Conservation (phyloP, 2,329 filamentous ascomycete genomes). For the Fusarium papillatum region DNA sequence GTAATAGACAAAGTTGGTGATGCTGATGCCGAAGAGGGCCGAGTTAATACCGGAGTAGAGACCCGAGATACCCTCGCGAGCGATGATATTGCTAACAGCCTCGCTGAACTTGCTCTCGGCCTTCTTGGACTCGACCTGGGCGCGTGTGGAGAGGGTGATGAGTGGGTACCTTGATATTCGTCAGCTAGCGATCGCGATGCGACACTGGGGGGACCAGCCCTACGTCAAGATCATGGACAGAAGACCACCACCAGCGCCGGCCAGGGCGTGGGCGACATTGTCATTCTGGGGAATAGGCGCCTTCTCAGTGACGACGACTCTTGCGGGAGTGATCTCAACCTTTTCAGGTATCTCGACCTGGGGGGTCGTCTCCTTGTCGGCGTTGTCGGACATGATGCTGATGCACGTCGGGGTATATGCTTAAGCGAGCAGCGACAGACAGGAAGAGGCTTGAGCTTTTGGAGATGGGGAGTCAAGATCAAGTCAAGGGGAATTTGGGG, state of each 20-base stretch:
- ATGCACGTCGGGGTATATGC: conserved; percentile 13
- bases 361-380: conserved; percentile 35
- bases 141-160: conserved; percentile 96
- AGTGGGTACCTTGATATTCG: conserved; percentile 81
- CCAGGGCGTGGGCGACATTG: conserved; percentile 96
- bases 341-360: conserved; percentile 36
- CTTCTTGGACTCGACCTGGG: conserved; percentile 97
- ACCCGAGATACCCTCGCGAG: conserved; percentile 89
- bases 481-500: conserved; percentile 16
- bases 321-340: conserved; percentile 34
- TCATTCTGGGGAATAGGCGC: conserved; percentile 87
- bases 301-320: conserved; percentile 56
- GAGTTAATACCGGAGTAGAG: conserved; percentile 95
- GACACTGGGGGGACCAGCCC: conserved; percentile 37
- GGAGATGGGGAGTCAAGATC: too few species aligned
- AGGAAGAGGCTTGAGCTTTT: conserved; percentile 7
- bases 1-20: conserved; percentile 99
- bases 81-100: conserved; percentile 87
- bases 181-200: conserved; percentile 25
- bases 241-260: conserved; percentile 92
- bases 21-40: conserved; percentile 95
- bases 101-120: conserved; percentile 87
- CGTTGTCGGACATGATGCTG: conserved; percentile 37
- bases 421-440: conserved; percentile 22
- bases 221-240: conserved; percentile 97